Percentiles rank a stretch among this genome's conserved stretches.
Evolutionary conservation across 768 basidiomycete genomes (phyloP).

Genomic region (Mycena rebaudengoi): DNA sequence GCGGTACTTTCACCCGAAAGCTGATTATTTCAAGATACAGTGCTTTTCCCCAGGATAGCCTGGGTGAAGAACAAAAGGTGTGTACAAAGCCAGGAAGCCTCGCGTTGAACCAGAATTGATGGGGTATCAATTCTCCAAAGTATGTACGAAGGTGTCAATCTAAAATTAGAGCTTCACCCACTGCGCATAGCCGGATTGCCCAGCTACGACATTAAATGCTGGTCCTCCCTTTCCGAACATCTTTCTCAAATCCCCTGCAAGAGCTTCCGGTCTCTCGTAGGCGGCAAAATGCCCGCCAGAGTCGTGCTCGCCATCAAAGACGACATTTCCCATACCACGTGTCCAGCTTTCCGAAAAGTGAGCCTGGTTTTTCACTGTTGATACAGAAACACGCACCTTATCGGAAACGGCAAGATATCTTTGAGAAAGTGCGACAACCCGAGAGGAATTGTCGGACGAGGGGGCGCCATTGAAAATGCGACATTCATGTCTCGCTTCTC

Average conservation of each 20-base stretch:
- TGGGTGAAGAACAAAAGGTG: too few relatives aligned
- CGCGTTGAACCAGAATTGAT: too few relatives aligned
- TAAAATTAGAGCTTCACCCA: too few relatives aligned
- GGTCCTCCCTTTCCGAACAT: slow-evolving; percentile 50
- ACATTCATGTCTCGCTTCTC: not conserved
- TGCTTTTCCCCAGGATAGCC: too few relatives aligned
- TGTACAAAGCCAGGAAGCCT: too few relatives aligned
- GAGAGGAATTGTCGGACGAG: slow-evolving; percentile 11
- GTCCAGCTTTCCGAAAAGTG: not conserved
- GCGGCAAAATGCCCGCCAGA: slow-evolving; percentile 52
- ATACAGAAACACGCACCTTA: not conserved
- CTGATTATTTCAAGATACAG: too few relatives aligned
- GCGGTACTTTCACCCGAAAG: too few relatives aligned
- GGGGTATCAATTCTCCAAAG: too few relatives aligned
- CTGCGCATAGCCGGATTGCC: not conserved
- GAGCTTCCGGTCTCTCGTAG: slow-evolving; percentile 41
- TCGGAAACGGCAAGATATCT: slow-evolving; percentile 4
- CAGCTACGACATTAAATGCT: slow-evolving; percentile 34
- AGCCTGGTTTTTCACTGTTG: not conserved
- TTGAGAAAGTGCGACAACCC: slow-evolving; percentile 7
- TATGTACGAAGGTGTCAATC: too few relatives aligned
- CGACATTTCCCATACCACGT: not conserved
- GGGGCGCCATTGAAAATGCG: not conserved
- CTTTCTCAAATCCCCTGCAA: slow-evolving; percentile 45
- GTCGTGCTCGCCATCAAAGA: slow-evolving; percentile 3